A percentile compares a stretch with the other conserved stretches of the same genome.
Evolutionary conservation across 345 rosid species (phyloP).

Genomic region (Lepidium africanum): DNA sequence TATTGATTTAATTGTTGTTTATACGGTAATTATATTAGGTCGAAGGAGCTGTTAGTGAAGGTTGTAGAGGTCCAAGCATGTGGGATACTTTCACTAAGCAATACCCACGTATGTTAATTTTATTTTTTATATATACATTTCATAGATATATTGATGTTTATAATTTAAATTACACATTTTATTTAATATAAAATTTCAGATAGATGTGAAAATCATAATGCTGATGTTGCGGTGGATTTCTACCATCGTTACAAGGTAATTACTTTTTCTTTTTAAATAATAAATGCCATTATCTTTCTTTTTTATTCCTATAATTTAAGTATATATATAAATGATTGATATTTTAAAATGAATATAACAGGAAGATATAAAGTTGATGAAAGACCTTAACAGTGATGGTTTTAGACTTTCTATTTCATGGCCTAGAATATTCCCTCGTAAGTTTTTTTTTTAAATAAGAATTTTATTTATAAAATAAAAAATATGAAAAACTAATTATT

Average conservation of each 20-base stretch:
- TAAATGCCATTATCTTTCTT: neutral
- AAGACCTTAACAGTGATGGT: constrained; percentile 36
- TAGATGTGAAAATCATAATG: constrained; percentile 33
- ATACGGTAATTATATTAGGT: neutral
- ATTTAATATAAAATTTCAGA: constrained; percentile 20
- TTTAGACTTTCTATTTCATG: constrained; percentile 45
- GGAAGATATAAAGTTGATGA: constrained; percentile 47
- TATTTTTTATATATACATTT: neutral
- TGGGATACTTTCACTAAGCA: constrained; percentile 22
- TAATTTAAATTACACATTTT: neutral
- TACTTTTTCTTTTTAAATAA: no score
- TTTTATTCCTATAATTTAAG: neutral
- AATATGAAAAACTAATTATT: neutral
- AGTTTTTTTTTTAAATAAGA: neutral
- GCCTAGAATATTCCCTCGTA: constrained; percentile 41
- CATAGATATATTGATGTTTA: neutral
- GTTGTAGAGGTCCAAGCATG: constrained; percentile 33
- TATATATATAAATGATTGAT: neutral
- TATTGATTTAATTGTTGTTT: neutral
- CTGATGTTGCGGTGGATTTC: constrained; percentile 38
- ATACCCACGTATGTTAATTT: neutral
- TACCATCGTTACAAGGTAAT: constrained; percentile 43
- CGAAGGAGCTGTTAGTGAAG: constrained; percentile 29
- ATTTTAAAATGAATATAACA: neutral
- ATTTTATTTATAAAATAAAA: no score